phyloP scores from a whole-genome alignment of 305 asterid genomes.

The Fraxinus sp. region DNA sequence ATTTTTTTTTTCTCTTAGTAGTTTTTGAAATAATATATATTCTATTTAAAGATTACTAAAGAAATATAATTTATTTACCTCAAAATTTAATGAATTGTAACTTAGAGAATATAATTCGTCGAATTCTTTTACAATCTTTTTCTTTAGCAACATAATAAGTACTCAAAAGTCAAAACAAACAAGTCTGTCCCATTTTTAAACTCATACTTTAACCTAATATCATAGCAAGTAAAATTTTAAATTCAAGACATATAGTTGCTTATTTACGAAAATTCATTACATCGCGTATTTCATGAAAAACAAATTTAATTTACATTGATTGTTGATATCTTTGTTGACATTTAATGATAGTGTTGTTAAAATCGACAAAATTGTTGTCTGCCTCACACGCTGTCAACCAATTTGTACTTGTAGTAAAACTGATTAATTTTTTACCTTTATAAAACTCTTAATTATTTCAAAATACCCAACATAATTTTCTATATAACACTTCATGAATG shows the following conservation, averaged over 20 bases:
- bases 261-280: background rate
- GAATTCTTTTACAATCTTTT: background rate
- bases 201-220: background rate
- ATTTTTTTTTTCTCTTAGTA: too few relatives aligned
- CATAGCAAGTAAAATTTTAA: background rate
- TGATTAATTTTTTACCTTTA: background rate
- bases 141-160: background rate
- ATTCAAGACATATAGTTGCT: background rate
- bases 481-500: slow-evolving; percentile 1
- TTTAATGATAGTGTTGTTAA: too few relatives aligned
- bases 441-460: too few relatives aligned
- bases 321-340: too few relatives aligned
- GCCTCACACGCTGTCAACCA: too few relatives aligned
- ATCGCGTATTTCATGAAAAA: background rate
- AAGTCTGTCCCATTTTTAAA: background rate
- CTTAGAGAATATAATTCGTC: background rate
- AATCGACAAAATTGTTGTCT: too few relatives aligned
- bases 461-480: background rate
- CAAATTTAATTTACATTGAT: background rate
- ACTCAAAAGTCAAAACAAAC: background rate
- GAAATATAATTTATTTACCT: background rate
- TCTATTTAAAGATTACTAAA: too few relatives aligned
- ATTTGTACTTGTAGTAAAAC: too few relatives aligned
- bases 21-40: too few relatives aligned
- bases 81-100: too few relatives aligned